A percentile compares a stretch with the other conserved stretches of the same genome.
Conservation (phyloP, 805 yeast species). For the Wickerhamomyces rabaulensis region DNA sequence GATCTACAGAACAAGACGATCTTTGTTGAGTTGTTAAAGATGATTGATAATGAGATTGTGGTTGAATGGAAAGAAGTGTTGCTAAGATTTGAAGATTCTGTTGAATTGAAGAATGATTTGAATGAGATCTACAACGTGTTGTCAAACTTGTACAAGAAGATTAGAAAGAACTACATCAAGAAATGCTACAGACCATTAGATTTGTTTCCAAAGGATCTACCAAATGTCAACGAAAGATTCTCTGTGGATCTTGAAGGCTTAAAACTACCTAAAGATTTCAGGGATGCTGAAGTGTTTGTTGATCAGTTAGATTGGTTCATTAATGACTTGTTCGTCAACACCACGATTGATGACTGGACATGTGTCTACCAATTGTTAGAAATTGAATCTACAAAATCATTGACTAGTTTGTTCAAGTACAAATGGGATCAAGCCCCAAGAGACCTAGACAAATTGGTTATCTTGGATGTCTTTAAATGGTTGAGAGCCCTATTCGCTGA, state of each 20-base stretch:
- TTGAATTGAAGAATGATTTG: slow-evolving; percentile 22
- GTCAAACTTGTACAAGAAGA: slow-evolving; percentile 49
- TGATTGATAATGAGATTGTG: slow-evolving; percentile 61
- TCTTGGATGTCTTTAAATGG: slow-evolving; percentile 70
- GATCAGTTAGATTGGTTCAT: slow-evolving; percentile 59
- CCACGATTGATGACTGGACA: slow-evolving; percentile 73
- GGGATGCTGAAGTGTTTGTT: slow-evolving; percentile 56
- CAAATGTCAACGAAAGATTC: slow-evolving; percentile 4
- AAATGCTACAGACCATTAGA: slow-evolving; percentile 58
- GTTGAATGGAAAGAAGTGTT: slow-evolving; percentile 43
- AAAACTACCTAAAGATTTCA: slow-evolving; percentile 31
- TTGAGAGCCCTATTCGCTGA: slow-evolving; percentile 51
- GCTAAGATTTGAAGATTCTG: slow-evolving; percentile 14
- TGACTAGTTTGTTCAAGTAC: slow-evolving; percentile 51
- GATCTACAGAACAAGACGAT: slow-evolving; percentile 54
- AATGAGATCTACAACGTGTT: slow-evolving; percentile 25
- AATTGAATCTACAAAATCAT: slow-evolving; percentile 52
- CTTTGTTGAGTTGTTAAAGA: slow-evolving; percentile 59
- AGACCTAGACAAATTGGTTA: slow-evolving; percentile 48
- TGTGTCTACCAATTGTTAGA: slow-evolving; percentile 70
- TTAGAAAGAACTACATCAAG: slow-evolving; percentile 65
- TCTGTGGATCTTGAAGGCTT: slow-evolving; percentile 1
- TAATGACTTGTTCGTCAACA: slow-evolving; percentile 47
- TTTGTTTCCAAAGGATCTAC: slow-evolving; percentile 13
- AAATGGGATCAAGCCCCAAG: slow-evolving; percentile 31